Evolutionary conservation across 148 eudicot genomes (phyloP).

Genomic region (Vaccinium corymbosum): DNA sequence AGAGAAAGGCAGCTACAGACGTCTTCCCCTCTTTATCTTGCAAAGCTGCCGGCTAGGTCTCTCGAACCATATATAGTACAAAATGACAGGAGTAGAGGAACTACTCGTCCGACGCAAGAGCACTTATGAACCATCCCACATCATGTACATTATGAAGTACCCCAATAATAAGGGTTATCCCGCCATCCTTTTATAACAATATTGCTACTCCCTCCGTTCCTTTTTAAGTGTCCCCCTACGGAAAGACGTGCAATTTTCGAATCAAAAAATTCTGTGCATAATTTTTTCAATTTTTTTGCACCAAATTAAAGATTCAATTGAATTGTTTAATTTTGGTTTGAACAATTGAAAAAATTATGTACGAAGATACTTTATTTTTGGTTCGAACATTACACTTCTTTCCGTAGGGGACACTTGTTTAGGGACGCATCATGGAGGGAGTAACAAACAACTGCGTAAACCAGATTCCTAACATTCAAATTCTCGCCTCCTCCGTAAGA

Average conservation of each 20-base stretch:
- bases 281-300: too few species aligned
- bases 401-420: too few species aligned
- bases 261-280: too few species aligned
- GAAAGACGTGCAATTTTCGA: too few species aligned
- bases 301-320: too few species aligned
- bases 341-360: too few species aligned
- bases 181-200: neutral
- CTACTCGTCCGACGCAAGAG: neutral
- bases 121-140: neutral
- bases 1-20: neutral
- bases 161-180: neutral
- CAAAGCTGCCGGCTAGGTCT: neutral
- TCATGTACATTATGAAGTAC: neutral
- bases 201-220: too few species aligned
- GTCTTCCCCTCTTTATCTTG: neutral
- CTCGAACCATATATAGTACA: neutral
- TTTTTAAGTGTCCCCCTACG: too few species aligned
- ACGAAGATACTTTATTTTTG: too few species aligned
- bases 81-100: neutral
- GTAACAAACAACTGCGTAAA: neutral
- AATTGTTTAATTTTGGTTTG: too few species aligned
- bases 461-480: constrained; percentile 1
- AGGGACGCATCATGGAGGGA: too few species aligned
- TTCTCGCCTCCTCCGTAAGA: neutral
- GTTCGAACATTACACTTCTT: too few species aligned